Evolutionary conservation across 305 asterid species (phyloP).

Genomic region (Euphrasia arctica): DNA sequence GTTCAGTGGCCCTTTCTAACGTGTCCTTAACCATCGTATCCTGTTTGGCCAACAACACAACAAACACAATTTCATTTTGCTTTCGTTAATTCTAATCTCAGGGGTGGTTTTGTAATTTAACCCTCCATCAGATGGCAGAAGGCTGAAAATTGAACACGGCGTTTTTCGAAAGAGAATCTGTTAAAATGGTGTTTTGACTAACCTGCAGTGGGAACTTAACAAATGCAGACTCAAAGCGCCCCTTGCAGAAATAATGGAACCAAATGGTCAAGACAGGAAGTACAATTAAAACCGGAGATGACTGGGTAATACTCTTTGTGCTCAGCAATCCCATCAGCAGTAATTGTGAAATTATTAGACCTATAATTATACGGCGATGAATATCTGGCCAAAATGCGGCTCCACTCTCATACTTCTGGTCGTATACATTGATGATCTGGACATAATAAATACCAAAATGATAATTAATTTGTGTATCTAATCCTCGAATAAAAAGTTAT

Average conservation of each 20-base stretch:
- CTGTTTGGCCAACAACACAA: constrained; percentile 36
- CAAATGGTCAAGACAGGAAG: constrained; percentile 83
- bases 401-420: constrained; percentile 88
- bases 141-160: background rate
- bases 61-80: background rate
- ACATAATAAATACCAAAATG: constrained; percentile 23
- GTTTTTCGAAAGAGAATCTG: constrained; percentile 9
- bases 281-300: constrained; percentile 71
- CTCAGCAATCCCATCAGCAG: constrained; percentile 79
- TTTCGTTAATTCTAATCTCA: background rate
- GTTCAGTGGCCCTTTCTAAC: no score
- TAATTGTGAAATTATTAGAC: constrained; percentile 72
- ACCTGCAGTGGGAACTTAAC: constrained; percentile 84
- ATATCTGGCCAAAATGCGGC: constrained; percentile 95
- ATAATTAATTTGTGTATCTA: background rate
- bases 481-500: no score
- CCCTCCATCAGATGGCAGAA: background rate
- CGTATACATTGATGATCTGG: constrained; percentile 94
- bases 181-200: constrained; percentile 21
- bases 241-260: constrained; percentile 84
- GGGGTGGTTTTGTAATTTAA: background rate
- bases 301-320: constrained; percentile 59
- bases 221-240: constrained; percentile 81
- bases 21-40: constrained; percentile 54
- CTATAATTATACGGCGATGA: constrained; percentile 70